Percentiles rank a stretch among this genome's conserved stretches.
phyloP scores from a whole-genome alignment of 176 grass and related monocot genomes.

The Hordeum vulgare region MorexV3_pseudomolecules_assembly NC_058521.1:234176616-234177115 shows the following conservation, averaged over 20 bases:
- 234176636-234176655: slow-evolving; percentile 19
- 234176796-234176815: background rate
- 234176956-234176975: slow-evolving; percentile 56
- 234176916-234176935: slow-evolving; percentile 81
- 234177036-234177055: slow-evolving; percentile 61
- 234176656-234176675: slow-evolving; percentile 37
- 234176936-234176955: slow-evolving; percentile 80
- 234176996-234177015: slow-evolving; percentile 82
- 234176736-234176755: slow-evolving; percentile 67
- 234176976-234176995: slow-evolving; percentile 82
- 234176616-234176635: background rate
- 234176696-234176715: slow-evolving; percentile 82
- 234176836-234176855: background rate
- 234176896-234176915: slow-evolving; percentile 85
- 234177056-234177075: slow-evolving; percentile 51
- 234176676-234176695: slow-evolving; percentile 56
- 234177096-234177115: background rate
- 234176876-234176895: slow-evolving; percentile 89
- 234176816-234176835: background rate
- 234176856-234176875: background rate
- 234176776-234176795: no score
- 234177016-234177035: slow-evolving; percentile 61
- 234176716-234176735: slow-evolving; percentile 90
- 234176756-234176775: slow-evolving; percentile 49
- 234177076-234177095: background rate